These are phyloP conservation scores for Chaetomidium leptoderma DNA, from an alignment of 495 filamentous ascomycete genomes.

Conservation along the genomic window DNA sequence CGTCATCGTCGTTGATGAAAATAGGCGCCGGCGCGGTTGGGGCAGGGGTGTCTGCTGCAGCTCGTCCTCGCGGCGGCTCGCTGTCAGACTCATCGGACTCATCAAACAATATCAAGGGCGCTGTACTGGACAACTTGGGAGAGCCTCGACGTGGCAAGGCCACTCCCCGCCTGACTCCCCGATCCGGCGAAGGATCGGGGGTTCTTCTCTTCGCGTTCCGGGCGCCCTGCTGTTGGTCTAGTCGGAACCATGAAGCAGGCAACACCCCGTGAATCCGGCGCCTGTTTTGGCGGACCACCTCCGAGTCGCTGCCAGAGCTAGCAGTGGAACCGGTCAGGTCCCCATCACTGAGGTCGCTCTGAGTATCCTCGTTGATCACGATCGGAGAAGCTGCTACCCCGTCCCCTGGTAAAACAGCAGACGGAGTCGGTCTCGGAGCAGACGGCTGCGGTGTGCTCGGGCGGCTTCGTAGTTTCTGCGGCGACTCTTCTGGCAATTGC, in stretches of 20 bases:
- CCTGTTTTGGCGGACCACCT: constrained; percentile 40
- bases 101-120: constrained; percentile 42
- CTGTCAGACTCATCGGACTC: constrained; percentile 45
- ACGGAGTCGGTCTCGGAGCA: not conserved
- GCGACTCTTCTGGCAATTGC: constrained; percentile 2
- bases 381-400: constrained; percentile 9
- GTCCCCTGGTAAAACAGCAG: not conserved
- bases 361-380: constrained; percentile 19
- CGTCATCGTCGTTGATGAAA: constrained; percentile 31
- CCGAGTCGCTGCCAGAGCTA: constrained; percentile 40
- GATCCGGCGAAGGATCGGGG: constrained; percentile 33
- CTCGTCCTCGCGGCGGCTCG: constrained; percentile 11
- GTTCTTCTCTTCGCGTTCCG: constrained; percentile 40
- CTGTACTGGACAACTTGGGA: constrained; percentile 19
- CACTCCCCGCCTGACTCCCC: constrained; percentile 50
- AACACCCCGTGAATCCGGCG: constrained; percentile 74
- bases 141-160: constrained; percentile 40
- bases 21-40: constrained; percentile 5
- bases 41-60: not conserved
- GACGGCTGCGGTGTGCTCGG: not conserved
- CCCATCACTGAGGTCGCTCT: constrained; percentile 16
- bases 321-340: constrained; percentile 13
- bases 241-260: constrained; percentile 82
- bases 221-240: constrained; percentile 53
- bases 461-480: constrained; percentile 9